Evolutionary conservation across 257 asterid species (phyloP).

Genomic region (Phtheirospermum japonicum): DNA sequence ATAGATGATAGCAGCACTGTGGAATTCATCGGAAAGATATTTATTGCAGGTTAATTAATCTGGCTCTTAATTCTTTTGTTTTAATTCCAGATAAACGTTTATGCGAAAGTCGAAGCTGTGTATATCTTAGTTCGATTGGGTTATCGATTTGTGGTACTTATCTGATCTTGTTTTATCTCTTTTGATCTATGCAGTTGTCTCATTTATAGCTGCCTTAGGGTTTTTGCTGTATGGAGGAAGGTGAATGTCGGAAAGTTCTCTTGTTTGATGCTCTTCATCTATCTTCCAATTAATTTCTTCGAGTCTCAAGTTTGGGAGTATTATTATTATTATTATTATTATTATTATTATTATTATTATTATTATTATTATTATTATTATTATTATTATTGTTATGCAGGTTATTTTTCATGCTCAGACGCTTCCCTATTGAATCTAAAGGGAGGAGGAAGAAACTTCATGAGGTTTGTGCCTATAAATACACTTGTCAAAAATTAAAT

Average conservation of each 20-base stretch:
- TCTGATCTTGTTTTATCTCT: slow-evolving; percentile 29
- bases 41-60: slow-evolving; percentile 70
- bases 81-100: slow-evolving; percentile 12
- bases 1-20: slow-evolving; percentile 55
- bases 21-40: slow-evolving; percentile 78
- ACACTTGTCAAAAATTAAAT: background rate
- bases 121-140: slow-evolving; percentile 22
- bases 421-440: slow-evolving; percentile 93
- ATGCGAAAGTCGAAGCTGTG: slow-evolving; percentile 17
- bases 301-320: background rate
- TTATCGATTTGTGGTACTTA: slow-evolving; percentile 18
- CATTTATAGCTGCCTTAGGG: slow-evolving; percentile 84
- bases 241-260: slow-evolving; percentile 37
- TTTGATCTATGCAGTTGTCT: slow-evolving; percentile 67
- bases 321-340: background rate
- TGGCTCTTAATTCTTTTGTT: slow-evolving; percentile 16
- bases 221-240: slow-evolving; percentile 95
- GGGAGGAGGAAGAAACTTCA: slow-evolving; percentile 95
- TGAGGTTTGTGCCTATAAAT: slow-evolving; percentile 54
- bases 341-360: background rate
- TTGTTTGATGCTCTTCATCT: slow-evolving; percentile 10
- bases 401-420: slow-evolving; percentile 83
- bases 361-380: background rate
- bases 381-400: slow-evolving; percentile 38
- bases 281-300: slow-evolving; percentile 14